These are phyloP conservation scores for Dimargaris xerosporica DNA, from an alignment of 192 early-diverging fungal species.

Conservation along the genomic window DNA sequence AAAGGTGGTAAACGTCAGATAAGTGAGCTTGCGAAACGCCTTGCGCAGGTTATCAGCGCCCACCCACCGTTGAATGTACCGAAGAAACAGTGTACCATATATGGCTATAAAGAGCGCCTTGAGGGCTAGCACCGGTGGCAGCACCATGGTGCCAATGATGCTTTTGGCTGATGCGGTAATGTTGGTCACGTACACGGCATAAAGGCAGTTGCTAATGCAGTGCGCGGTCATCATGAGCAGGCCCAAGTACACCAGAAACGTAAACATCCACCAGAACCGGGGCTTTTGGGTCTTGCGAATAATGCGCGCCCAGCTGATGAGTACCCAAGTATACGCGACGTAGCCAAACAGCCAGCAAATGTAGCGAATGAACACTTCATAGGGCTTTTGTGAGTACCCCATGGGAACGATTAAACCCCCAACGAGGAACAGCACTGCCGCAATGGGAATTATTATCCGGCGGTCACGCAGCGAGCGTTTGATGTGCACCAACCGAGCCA, in stretches of 20 bases:
- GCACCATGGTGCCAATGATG: not conserved
- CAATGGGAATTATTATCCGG: not conserved
- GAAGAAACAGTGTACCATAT: not conserved
- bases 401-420: not conserved
- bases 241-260: not conserved
- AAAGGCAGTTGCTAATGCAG: not conserved
- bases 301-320: not conserved
- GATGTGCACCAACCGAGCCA: not conserved
- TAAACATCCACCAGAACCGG: not conserved
- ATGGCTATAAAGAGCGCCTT: not conserved
- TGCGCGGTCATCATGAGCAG: not conserved
- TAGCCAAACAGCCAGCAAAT: not conserved
- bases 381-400: not conserved
- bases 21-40: not conserved
- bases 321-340: not conserved
- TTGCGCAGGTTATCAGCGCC: not conserved
- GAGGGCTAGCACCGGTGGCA: not conserved
- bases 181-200: not conserved
- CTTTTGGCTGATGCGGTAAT: not conserved
- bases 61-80: not conserved
- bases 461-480: not conserved
- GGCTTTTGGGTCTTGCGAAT: slow-evolving; percentile 2
- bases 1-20: not conserved
- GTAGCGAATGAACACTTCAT: slow-evolving; percentile 1
- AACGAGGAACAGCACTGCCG: not conserved